Base-by-base conservation (phyloP, 257 asterid genomes). In the Solanum rostratum region DNA sequence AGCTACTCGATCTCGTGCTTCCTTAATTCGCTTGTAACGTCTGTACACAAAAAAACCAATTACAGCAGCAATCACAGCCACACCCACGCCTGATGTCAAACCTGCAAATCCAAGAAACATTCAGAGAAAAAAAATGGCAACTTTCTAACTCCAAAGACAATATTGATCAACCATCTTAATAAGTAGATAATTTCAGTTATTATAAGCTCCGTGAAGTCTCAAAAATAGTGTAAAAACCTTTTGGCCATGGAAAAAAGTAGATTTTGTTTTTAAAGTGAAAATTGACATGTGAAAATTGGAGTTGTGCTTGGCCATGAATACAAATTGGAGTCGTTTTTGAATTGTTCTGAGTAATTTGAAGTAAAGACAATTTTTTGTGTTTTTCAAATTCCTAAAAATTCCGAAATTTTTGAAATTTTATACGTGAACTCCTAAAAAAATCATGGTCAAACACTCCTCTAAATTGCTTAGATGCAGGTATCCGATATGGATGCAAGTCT, bases 1-100 rank as follows among this genome's bases (percentile, higher is more conserved):
- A 3, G 91, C 84, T 30, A 94, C 88, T 70, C 93, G 95, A 7
- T 93, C 95, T 65, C 82, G 92, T 81, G 91, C 96, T 29, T 87
- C 92, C 84, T 83, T 88, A 84, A 91, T 88, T 86, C 92, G 95
- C 41, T 88, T 89, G 43, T 90, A 91, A 50, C 92, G 92, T 79
- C 85, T 91, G 92, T 92, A 91, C 84, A 91, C 37, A 78, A 92
- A 84, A 80, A 92, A 84, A 60, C 85, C 91, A 65, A 91, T 71
- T 1, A 86, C 10, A 5, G 91, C 86, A 13, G 91, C 85, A 79
- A 92, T 18, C 6, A 92, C 69, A 18, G 92, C 90, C 39, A 90
- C 92, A 19, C 98, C 91, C 2, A 91, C 86, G 5, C 97, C 98
- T 22, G 90, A 79, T 1, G 88, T 89, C 81, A 96, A 81, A 60